Conservation (phyloP, 176 grass and related monocot genomes). For the Panicum miliaceum region DNA sequence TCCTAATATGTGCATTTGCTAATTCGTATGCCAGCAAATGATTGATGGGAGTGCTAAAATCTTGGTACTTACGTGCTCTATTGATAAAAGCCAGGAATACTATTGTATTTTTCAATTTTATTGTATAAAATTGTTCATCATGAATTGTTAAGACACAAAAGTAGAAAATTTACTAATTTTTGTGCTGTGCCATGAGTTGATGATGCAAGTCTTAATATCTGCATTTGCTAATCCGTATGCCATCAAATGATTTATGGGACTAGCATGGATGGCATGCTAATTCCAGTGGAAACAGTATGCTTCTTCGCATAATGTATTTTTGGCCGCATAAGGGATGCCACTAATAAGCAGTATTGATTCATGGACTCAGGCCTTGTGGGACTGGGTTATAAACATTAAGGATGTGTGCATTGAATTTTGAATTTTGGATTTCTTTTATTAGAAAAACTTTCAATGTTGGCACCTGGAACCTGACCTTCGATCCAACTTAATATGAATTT, state of each 20-base stretch:
- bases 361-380: background rate
- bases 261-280: background rate
- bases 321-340: background rate
- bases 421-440: background rate
- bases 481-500: background rate
- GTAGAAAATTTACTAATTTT: background rate
- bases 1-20: background rate
- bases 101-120: background rate
- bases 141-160: background rate
- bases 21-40: slow-evolving; percentile 1
- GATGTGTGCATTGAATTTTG: background rate
- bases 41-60: slow-evolving; percentile 54
- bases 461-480: background rate
- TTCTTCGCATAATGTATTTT: background rate
- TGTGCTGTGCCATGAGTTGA: background rate
- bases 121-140: background rate
- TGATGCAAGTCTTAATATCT: background rate
- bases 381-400: background rate
- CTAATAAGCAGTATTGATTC: background rate
- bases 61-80: slow-evolving; percentile 53
- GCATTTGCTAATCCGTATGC: slow-evolving; percentile 1
- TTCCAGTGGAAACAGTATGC: background rate
- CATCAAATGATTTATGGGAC: background rate
- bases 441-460: background rate
- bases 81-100: background rate